Percentiles rank a stretch among this genome's conserved stretches.
These are phyloP conservation scores for Hypoxylon lienhwacheense DNA, from an alignment of 495 filamentous ascomycete genomes.

Conservation along the genomic window DNA sequence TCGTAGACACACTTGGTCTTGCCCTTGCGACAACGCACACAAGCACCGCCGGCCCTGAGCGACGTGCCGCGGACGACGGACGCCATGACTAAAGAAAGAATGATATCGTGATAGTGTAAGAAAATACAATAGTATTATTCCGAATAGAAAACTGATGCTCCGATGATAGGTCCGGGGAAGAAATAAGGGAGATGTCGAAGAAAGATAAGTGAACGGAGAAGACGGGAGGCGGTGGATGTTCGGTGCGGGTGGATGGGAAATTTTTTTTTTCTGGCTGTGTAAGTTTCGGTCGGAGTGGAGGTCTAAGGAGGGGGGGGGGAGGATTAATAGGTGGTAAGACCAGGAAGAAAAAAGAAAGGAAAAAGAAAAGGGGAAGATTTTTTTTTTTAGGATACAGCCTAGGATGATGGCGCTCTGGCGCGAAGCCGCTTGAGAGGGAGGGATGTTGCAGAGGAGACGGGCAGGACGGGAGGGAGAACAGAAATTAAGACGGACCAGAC, in stretches of 20 bases:
- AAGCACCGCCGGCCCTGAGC: conserved; percentile 56
- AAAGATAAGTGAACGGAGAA: conserved; percentile 37
- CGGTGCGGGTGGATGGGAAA: conserved; percentile 40
- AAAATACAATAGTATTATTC: conserved; percentile 8
- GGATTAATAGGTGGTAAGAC: conserved; percentile 12
- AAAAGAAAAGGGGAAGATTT: conserved; percentile 3
- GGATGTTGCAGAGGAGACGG: conserved; percentile 33
- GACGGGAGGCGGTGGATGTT: conserved; percentile 40
- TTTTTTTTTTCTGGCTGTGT: conserved; percentile 24
- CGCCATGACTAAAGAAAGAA: conserved; percentile 38
- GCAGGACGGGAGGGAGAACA: conserved; percentile 33
- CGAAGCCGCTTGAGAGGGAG: conserved; percentile 30
- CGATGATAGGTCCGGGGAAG: conserved; percentile 35
- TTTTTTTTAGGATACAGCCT: conserved; percentile 8
- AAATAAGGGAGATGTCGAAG: conserved; percentile 19
- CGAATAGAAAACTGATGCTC: conserved; percentile 24
- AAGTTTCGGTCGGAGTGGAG: conserved; percentile 35
- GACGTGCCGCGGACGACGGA: conserved; percentile 53
- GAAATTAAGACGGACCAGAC: conserved; percentile 34
- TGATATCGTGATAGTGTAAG: conserved; percentile 1
- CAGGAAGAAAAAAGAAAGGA: background rate
- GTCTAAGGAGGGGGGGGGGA: conserved; percentile 21
- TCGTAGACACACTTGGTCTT: conserved; percentile 59
- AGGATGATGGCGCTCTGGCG: conserved; percentile 33
- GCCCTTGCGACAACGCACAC: conserved; percentile 57